Conservation (phyloP, 768 basidiomycete species). For the Plicaturopsis crispa region DNA sequence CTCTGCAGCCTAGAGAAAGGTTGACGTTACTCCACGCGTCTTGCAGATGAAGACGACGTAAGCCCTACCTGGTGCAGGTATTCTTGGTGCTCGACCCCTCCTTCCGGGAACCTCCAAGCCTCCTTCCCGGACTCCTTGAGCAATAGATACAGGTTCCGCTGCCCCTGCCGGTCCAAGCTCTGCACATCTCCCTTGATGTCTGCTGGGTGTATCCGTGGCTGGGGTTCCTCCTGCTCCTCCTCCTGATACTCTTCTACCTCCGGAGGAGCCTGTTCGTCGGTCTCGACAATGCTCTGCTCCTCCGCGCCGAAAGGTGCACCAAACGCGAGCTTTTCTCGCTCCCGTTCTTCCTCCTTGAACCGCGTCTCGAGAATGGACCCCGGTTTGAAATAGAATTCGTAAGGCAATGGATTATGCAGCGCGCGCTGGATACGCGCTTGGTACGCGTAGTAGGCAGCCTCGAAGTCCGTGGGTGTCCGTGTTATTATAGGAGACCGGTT, state of each 20-base stretch:
- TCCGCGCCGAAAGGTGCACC: conserved; percentile 50
- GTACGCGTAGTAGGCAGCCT: conserved; percentile 78
- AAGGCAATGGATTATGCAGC: conserved; percentile 81
- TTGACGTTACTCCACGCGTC: conserved; percentile 1
- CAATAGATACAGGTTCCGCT: conserved; percentile 85
- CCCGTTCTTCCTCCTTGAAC: conserved; percentile 69
- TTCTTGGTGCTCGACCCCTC: conserved; percentile 52
- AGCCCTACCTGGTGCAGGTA: conserved; percentile 64
- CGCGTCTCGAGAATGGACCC: conserved; percentile 80
- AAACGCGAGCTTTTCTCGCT: conserved; percentile 67
- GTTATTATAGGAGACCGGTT: conserved; percentile 76
- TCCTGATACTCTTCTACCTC: conserved; percentile 49
- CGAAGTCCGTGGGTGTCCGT: conserved; percentile 64
- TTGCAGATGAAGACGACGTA: not conserved
- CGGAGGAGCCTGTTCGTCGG: conserved; percentile 50
- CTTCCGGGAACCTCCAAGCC: conserved; percentile 80
- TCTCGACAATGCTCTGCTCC: conserved; percentile 33
- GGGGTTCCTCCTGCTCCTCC: conserved; percentile 54
- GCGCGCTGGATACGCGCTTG: conserved; percentile 78
- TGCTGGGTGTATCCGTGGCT: conserved; percentile 53
- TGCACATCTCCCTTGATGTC: conserved; percentile 55
- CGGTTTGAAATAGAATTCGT: conserved; percentile 90
- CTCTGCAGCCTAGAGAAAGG: conserved; percentile 56
- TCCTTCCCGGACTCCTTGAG: conserved; percentile 45
- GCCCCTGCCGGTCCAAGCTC: conserved; percentile 75